These are phyloP conservation scores for Xylaria sp. DNA, from an alignment of 2,329 filamentous ascomycete species.

Conservation along the genomic window DNA sequence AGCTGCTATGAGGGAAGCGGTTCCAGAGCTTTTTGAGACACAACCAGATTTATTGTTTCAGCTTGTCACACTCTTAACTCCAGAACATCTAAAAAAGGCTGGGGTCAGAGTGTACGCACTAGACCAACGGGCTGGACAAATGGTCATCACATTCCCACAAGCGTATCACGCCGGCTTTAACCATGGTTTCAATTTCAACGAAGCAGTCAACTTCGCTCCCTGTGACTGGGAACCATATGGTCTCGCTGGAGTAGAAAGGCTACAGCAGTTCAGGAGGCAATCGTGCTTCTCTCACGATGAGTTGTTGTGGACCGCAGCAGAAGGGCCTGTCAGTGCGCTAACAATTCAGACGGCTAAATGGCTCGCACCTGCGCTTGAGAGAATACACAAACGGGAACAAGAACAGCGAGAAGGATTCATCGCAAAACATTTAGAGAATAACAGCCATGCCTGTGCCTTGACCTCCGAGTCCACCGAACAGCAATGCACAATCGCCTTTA, in stretches of 20 bases:
- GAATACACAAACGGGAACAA: conserved; percentile 80
- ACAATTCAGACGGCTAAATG: conserved; percentile 93
- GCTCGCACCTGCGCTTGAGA: conserved; percentile 86
- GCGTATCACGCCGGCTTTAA: conserved; percentile 99
- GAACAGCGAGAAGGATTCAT: conserved; percentile 75
- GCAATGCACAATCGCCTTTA: conserved; percentile 68
- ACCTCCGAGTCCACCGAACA: conserved; percentile 59
- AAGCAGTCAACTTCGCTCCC: conserved; percentile 97
- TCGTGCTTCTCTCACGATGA: conserved; percentile 99
- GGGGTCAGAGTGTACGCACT: conserved; percentile 93
- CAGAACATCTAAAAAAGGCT: conserved; percentile 91
- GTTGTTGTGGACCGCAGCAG: conserved; percentile 87
- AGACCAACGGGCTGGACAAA: conserved; percentile 95
- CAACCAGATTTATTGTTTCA: conserved; percentile 97
- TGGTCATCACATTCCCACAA: conserved; percentile 96
- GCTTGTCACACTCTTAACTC: conserved; percentile 93
- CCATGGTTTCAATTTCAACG: conserved; percentile 98
- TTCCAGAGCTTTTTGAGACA: conserved; percentile 95
- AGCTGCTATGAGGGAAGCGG: conserved; percentile 91
- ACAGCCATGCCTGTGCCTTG: conserved; percentile 66
- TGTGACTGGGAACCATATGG: conserved; percentile 95
- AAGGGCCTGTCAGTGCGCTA: conserved; percentile 74
- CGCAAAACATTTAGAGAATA: conserved; percentile 68
- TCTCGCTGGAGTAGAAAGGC: conserved; percentile 82
- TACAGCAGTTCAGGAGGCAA: conserved; percentile 88